phyloP scores from a whole-genome alignment of 2,329 filamentous ascomycete species.

The Allantophomopsis lycopodina region DNA sequence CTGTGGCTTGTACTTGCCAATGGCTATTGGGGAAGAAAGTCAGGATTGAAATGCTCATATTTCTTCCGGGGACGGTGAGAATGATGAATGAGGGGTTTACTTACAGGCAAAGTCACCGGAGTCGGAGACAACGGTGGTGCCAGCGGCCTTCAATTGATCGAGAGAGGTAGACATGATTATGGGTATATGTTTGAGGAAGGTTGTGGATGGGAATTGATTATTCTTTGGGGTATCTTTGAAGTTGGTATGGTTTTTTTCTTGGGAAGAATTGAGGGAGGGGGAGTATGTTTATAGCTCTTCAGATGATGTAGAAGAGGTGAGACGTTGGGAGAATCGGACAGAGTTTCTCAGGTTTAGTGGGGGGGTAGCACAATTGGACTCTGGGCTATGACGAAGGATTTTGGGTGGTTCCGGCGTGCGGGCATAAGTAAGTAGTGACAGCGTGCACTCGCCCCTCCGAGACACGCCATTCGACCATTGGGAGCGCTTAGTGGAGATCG shows the following conservation, averaged over 20 bases:
- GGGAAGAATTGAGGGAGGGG: not conserved
- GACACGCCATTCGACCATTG: too few species aligned
- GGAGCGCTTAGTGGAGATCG: too few species aligned
- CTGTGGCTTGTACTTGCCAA: slow-evolving; percentile 99
- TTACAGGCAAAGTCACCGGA: slow-evolving; percentile 77
- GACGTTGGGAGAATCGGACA: not conserved
- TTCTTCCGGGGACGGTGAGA: not conserved
- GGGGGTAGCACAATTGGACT: too few species aligned
- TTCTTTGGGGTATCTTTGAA: too few species aligned
- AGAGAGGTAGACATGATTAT: slow-evolving; percentile 69
- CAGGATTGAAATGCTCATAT: slow-evolving; percentile 7
- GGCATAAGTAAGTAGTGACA: too few species aligned
- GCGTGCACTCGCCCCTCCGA: too few species aligned
- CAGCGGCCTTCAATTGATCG: slow-evolving; percentile 91
- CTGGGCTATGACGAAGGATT: too few species aligned
- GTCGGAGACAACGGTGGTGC: slow-evolving; percentile 95
- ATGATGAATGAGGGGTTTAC: slow-evolving; percentile 23
- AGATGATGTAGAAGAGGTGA: not conserved
- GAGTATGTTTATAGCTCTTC: slow-evolving; percentile 6
- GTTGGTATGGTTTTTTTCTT: too few species aligned
- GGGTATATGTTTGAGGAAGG: not conserved
- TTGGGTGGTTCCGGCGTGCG: too few species aligned
- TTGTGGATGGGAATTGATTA: too few species aligned
- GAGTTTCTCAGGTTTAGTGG: not conserved
- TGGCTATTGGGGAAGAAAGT: slow-evolving; percentile 44